phyloP scores from a whole-genome alignment of 2,329 filamentous ascomycete genomes.

The Xylaria sp. region DNA sequence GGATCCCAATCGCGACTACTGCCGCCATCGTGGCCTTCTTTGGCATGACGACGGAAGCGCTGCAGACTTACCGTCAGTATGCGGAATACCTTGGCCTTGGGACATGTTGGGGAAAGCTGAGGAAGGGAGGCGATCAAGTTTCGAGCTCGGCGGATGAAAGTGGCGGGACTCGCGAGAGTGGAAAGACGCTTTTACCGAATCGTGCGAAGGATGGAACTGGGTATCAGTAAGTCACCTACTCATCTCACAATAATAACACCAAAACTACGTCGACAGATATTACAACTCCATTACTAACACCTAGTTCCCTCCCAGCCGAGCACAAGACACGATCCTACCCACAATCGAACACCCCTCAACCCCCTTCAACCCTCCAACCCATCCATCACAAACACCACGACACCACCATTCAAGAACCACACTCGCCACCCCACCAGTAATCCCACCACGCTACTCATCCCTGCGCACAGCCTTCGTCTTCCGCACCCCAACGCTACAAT shows the following conservation, averaged over 20 bases:
- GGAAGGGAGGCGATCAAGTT: background rate
- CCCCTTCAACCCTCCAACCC: background rate
- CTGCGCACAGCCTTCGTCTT: conserved; percentile 31
- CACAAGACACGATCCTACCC: background rate
- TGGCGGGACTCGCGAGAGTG: conserved; percentile 9
- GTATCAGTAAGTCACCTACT: conserved; percentile 28
- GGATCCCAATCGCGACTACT: conserved; percentile 60
- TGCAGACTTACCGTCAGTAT: conserved; percentile 59
- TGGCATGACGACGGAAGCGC: conserved; percentile 64
- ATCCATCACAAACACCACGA: too few species aligned
- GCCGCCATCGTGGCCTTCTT: conserved; percentile 65
- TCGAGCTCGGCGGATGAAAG: conserved; percentile 13
- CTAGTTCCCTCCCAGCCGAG: background rate
- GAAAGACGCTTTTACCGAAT: conserved; percentile 16
- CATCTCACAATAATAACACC: too few species aligned
- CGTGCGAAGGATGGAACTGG: background rate
- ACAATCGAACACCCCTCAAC: conserved; percentile 19
- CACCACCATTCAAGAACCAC: background rate
- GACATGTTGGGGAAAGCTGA: conserved; percentile 19
- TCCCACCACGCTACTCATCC: conserved; percentile 42
- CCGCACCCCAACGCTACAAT: conserved; percentile 32
- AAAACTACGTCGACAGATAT: too few species aligned
- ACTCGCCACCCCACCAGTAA: conserved; percentile 32
- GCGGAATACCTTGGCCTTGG: conserved; percentile 35
- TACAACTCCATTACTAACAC: too few species aligned